A percentile compares a stretch with the other conserved stretches of the same genome.
Conservation (phyloP, 257 asterid species). For the Jaltomata sinuosa region DNA sequence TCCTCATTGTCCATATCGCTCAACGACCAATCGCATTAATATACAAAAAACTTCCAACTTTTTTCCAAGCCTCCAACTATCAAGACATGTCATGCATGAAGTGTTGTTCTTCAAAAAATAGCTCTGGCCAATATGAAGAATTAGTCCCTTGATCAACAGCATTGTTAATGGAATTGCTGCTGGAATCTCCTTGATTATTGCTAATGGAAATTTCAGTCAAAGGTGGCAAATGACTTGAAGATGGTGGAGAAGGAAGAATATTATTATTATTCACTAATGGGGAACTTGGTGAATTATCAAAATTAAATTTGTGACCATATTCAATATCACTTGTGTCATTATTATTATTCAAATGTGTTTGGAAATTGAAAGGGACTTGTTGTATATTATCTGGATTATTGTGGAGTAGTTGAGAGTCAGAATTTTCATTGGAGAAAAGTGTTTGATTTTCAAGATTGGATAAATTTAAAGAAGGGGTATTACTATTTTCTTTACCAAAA, state of each 20-base stretch:
- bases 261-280: conserved; percentile 10
- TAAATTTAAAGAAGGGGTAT: background rate
- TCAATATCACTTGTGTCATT: background rate
- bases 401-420: conserved; percentile 30
- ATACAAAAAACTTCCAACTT: background rate
- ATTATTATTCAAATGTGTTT: conserved; percentile 9
- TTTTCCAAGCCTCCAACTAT: background rate
- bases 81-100: conserved; percentile 19
- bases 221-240: conserved; percentile 27
- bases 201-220: conserved; percentile 12
- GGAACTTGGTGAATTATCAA: conserved; percentile 17
- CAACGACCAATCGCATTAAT: background rate
- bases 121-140: conserved; percentile 22
- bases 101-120: conserved; percentile 17
- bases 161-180: conserved; percentile 14
- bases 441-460: conserved; percentile 20
- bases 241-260: conserved; percentile 9
- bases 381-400: conserved; percentile 24
- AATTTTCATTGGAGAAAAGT: conserved; percentile 24
- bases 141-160: conserved; percentile 3
- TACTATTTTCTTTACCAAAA: background rate
- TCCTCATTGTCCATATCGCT: background rate
- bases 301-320: background rate
- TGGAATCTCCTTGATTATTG: conserved; percentile 14
- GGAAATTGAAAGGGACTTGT: conserved; percentile 31